Evolutionary conservation across 1,284 basidiomycete genomes (phyloP).

Genomic region (Macrocystidia cucumis): DNA sequence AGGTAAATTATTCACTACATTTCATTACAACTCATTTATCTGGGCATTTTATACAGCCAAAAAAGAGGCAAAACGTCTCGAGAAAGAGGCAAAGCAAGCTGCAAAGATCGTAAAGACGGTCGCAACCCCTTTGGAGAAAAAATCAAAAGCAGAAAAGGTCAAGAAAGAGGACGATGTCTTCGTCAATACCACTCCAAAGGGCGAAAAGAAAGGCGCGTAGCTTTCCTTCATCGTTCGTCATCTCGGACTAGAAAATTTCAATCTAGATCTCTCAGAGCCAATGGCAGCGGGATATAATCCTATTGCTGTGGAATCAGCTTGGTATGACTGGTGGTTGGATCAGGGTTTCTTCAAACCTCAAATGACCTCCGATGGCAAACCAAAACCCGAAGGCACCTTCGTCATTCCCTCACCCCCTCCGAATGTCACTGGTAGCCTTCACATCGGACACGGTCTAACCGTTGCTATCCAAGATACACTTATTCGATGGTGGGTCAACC

Average conservation of each 20-base stretch:
- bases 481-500: slow-evolving; percentile 66
- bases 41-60: slow-evolving; percentile 34
- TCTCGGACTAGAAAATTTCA: slow-evolving; percentile 2
- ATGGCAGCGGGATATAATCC: slow-evolving; percentile 95
- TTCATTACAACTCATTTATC: too few relatives aligned
- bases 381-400: slow-evolving; percentile 65
- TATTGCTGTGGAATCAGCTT: slow-evolving; percentile 89
- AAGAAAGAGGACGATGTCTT: slow-evolving; percentile 70
- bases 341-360: slow-evolving; percentile 89
- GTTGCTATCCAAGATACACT: slow-evolving; percentile 89
- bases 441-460: slow-evolving; percentile 95
- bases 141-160: slow-evolving; percentile 70
- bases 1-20: slow-evolving; percentile 1
- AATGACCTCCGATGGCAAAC: slow-evolving; percentile 47
- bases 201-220: slow-evolving; percentile 80
- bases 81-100: slow-evolving; percentile 74
- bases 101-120: slow-evolving; percentile 63
- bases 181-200: slow-evolving; percentile 81
- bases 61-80: slow-evolving; percentile 64
- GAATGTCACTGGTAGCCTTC: slow-evolving; percentile 96
- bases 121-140: slow-evolving; percentile 42
- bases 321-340: slow-evolving; percentile 98
- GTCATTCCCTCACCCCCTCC: slow-evolving; percentile 92
- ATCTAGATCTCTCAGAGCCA: slow-evolving; percentile 75
- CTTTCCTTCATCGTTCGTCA: background rate